phyloP scores from a whole-genome alignment of 208 protist species.

The Trypanosoma brucei region DNA sequence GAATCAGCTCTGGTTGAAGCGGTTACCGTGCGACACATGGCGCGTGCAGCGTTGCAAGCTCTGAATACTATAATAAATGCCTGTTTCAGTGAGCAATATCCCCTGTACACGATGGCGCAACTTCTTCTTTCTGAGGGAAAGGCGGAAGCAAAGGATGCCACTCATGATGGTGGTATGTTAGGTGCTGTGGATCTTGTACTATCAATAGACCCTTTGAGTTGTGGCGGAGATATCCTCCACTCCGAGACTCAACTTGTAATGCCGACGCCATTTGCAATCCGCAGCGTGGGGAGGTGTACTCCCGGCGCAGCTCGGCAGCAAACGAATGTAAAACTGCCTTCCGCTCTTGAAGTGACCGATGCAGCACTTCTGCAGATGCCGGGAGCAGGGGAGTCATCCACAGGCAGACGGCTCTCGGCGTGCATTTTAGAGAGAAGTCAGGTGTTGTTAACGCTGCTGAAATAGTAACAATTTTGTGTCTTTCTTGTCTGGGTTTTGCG shows the following conservation, averaged over 20 bases:
- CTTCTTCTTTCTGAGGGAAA: constrained; percentile 16
- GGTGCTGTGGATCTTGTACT: constrained; percentile 19
- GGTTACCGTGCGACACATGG: constrained; percentile 3
- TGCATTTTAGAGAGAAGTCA: constrained; percentile 4
- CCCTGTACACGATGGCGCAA: constrained; percentile 19
- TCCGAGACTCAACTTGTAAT: constrained; percentile 15
- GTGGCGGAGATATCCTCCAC: constrained; percentile 1
- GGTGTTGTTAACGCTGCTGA: neutral
- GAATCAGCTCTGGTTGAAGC: constrained; percentile 21
- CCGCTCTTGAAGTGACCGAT: neutral
- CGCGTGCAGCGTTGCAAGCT: constrained; percentile 21
- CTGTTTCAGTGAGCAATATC: constrained; percentile 18
- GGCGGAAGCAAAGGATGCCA: neutral
- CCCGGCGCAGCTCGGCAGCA: neutral
- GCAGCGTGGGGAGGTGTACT: neutral
- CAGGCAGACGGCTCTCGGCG: constrained; percentile 3
- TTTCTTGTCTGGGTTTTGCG: too few species aligned
- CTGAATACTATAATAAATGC: constrained; percentile 20
- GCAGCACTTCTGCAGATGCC: constrained; percentile 3
- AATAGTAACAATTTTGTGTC: too few species aligned
- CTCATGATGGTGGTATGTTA: constrained; percentile 5
- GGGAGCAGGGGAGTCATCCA: neutral
- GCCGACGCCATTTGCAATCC: constrained; percentile 14
- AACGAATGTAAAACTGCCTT: constrained; percentile 6
- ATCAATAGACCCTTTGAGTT: constrained; percentile 6